Conservation (phyloP, 306 rosid genomes). For the Castanea crenata region DNA sequence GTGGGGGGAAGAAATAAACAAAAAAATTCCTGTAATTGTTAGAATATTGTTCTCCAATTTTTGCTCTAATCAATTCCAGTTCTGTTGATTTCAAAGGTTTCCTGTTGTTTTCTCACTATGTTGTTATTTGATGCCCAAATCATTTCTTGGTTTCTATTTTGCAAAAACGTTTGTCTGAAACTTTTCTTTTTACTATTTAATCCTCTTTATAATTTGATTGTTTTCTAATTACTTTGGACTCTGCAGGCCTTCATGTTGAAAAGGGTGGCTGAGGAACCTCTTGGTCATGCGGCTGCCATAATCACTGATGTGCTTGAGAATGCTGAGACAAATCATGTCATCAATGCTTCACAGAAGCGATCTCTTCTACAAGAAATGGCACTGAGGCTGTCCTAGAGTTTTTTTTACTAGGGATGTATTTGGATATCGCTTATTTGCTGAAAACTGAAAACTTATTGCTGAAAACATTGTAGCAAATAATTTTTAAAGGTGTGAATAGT, state of each 20-base stretch:
- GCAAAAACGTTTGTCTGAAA: not conserved
- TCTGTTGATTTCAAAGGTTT: not conserved
- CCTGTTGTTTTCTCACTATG: slow-evolving; percentile 2
- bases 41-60: not conserved
- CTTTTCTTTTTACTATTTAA: not conserved
- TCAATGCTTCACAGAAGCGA: slow-evolving; percentile 87
- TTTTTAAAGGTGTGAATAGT: too few relatives aligned
- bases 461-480: too few relatives aligned
- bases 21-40: not conserved
- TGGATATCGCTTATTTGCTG: too few relatives aligned
- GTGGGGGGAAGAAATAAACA: not conserved
- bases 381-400: slow-evolving; percentile 59
- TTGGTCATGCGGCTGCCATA: slow-evolving; percentile 97
- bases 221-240: slow-evolving; percentile 1
- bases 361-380: slow-evolving; percentile 99
- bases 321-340: slow-evolving; percentile 85
- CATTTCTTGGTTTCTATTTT: not conserved
- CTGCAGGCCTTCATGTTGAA: slow-evolving; percentile 94
- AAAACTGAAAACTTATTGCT: too few relatives aligned
- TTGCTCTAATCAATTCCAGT: not conserved
- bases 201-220: slow-evolving; percentile 3
- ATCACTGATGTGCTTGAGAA: slow-evolving; percentile 92
- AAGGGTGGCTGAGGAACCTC: slow-evolving; percentile 92
- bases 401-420: not conserved
- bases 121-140: not conserved